Evolutionary conservation across 2,329 filamentous ascomycete genomes (phyloP).

Genomic region (Exophiala viscosa): DNA sequence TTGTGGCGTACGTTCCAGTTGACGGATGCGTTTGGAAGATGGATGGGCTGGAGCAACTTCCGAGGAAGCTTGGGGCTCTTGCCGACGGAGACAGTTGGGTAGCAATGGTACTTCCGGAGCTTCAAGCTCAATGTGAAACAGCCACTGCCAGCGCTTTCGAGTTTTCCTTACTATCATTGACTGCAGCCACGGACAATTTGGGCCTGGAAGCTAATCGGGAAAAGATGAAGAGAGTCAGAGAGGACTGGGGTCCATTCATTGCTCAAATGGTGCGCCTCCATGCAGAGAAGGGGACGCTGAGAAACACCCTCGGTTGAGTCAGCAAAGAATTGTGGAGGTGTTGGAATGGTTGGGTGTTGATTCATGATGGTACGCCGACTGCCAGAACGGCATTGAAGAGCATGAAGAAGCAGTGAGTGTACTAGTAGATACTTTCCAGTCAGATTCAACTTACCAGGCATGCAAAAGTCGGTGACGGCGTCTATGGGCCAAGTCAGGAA

Average conservation of each 20-base stretch:
- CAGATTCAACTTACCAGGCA: no score
- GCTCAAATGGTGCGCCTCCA: slow-evolving; percentile 24
- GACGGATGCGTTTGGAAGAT: slow-evolving; percentile 78
- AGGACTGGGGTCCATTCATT: slow-evolving; percentile 28
- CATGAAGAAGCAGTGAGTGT: background rate
- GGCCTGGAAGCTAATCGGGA: slow-evolving; percentile 13
- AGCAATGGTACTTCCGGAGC: slow-evolving; percentile 19
- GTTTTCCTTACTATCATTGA: slow-evolving; percentile 24
- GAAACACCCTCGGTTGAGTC: slow-evolving; percentile 4
- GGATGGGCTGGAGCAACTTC: slow-evolving; percentile 70
- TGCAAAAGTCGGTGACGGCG: background rate
- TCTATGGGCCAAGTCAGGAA: no score
- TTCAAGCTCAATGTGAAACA: slow-evolving; percentile 11
- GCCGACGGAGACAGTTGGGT: slow-evolving; percentile 18
- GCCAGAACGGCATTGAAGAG: background rate
- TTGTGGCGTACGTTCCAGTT: slow-evolving; percentile 80
- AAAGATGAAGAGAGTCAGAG: slow-evolving; percentile 22
- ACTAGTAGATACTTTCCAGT: no score
- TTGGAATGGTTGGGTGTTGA: background rate
- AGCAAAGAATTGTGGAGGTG: no score
- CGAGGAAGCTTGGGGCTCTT: slow-evolving; percentile 60
- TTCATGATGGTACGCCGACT: no score
- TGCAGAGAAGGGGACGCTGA: slow-evolving; percentile 25
- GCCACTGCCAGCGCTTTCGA: slow-evolving; percentile 12
- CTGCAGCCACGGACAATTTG: slow-evolving; percentile 5